Base-by-base conservation (phyloP, 345 rosid genomes). In the Heritiera fomes region DNA sequence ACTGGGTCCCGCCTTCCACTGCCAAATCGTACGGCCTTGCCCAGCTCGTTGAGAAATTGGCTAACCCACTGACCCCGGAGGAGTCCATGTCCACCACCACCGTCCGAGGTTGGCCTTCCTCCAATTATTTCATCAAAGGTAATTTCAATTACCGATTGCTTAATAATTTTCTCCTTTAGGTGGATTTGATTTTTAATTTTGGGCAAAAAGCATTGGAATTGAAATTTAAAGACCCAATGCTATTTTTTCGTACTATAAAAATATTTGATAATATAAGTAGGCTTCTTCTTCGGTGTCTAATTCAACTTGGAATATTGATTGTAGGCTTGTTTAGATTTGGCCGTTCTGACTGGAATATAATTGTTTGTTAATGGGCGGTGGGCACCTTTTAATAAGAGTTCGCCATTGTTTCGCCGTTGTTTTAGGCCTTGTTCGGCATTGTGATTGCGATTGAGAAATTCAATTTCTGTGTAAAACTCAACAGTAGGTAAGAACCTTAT, bases 101-200 rank as follows among this genome's bases (percentile, higher is more conserved):
- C 49, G 85, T 73, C 71, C 84, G 95, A 10, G 98, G 99, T 43
- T 94, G 97, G 97, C 99, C 99, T 59, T 94, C 91, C 56, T 88
- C 95, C 23, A 93, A 95, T 75, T 96, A 88, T 76, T 96, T 89
- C 82, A 84, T 96, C 72, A 87, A 90, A 84, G 99, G 99, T 95
- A 72, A 52, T 53, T 71, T 71, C 52, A 71, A 34, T 72, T 34
- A 8, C 55, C 46, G 17, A 17, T 6, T 28, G 8, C 18, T 4
- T 41, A 8, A 6, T 10, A 41, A 60, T 13, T n/a, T 1, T 50
- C 0, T 20, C 7, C 46, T 23, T 34, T 68, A 7, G 30, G 18
- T 71, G 15, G 69, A 61, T 82, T 71, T 8, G 32, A 14, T 34
- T 52, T 68, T 32, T 56, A n/a, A 49, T 2, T 12, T 45, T 68